Percentiles rank a stretch among this genome's conserved stretches.
Evolutionary conservation across 257 asterid genomes (phyloP).

Genomic region (Primulina eburnea): DNA sequence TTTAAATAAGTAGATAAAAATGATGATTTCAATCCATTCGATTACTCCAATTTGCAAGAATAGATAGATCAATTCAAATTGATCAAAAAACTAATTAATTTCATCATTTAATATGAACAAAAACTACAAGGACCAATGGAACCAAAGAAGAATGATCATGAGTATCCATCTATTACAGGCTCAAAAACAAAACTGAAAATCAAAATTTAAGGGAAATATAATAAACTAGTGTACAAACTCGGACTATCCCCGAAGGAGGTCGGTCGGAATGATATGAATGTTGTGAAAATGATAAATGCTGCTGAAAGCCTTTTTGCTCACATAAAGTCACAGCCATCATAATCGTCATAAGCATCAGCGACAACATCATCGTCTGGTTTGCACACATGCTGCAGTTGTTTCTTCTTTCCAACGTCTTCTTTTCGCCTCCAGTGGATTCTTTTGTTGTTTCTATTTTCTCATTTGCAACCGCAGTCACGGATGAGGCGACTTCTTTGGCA

Average conservation of each 20-base stretch:
- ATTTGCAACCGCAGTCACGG: constrained; percentile 89
- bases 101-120: neutral
- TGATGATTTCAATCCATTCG: no score
- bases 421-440: constrained; percentile 82
- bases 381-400: constrained; percentile 58
- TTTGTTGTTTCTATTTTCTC: constrained; percentile 93
- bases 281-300: neutral
- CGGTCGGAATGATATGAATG: constrained; percentile 14
- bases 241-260: neutral
- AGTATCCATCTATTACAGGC: neutral
- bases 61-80: no score
- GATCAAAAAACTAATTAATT: no score
- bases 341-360: constrained; percentile 45
- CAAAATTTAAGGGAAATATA: neutral
- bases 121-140: neutral
- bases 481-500: constrained; percentile 86
- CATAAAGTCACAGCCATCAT: constrained; percentile 86
- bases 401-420: constrained; percentile 86
- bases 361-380: constrained; percentile 64
- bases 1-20: no score
- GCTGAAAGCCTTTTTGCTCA: constrained; percentile 30
- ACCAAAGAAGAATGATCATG: no score
- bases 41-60: no score
- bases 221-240: neutral
- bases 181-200: neutral